phyloP scores from a whole-genome alignment of 805 yeast genomes.

The Jamesozyma gamospora region DNA sequence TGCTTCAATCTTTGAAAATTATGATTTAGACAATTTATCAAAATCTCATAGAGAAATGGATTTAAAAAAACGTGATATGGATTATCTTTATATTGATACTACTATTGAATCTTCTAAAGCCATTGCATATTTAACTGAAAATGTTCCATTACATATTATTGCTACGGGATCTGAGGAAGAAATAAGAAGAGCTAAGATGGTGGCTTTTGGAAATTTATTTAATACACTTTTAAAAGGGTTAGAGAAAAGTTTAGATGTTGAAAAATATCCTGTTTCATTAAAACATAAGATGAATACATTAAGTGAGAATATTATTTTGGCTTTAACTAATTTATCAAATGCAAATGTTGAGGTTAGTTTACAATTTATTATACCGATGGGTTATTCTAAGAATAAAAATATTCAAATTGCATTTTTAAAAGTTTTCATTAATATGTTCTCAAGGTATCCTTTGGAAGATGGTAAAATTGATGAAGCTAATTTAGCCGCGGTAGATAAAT shows the following conservation, averaged over 20 bases:
- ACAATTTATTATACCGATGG: slow-evolving; percentile 65
- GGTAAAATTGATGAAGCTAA: slow-evolving; percentile 22
- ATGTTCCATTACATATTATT: slow-evolving; percentile 50
- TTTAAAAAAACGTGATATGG: slow-evolving; percentile 33
- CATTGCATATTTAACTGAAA: slow-evolving; percentile 43
- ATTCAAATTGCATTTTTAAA: slow-evolving; percentile 66
- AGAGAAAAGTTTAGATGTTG: slow-evolving; percentile 30
- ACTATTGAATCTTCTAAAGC: slow-evolving; percentile 55
- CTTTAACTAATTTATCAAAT: slow-evolving; percentile 58
- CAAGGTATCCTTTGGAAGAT: slow-evolving; percentile 24
- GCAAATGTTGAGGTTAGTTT: slow-evolving; percentile 72
- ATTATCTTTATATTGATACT: slow-evolving; percentile 45
- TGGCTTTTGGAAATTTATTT: slow-evolving; percentile 61
- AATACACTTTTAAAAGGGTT: slow-evolving; percentile 43
- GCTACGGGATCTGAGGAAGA: slow-evolving; percentile 47
- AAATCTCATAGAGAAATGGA: slow-evolving; percentile 31
- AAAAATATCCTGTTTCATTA: slow-evolving; percentile 30
- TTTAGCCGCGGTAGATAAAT: slow-evolving; percentile 19
- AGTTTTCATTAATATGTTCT: slow-evolving; percentile 61
- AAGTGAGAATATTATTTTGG: slow-evolving; percentile 52
- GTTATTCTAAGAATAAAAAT: slow-evolving; percentile 56
- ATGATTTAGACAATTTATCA: slow-evolving; percentile 23
- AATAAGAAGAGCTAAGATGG: slow-evolving; percentile 43
- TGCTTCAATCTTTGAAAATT: slow-evolving; percentile 36
- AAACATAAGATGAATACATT: slow-evolving; percentile 48